phyloP scores from a whole-genome alignment of 116 monocot genomes.

The Cymodocea nodosa region DNA sequence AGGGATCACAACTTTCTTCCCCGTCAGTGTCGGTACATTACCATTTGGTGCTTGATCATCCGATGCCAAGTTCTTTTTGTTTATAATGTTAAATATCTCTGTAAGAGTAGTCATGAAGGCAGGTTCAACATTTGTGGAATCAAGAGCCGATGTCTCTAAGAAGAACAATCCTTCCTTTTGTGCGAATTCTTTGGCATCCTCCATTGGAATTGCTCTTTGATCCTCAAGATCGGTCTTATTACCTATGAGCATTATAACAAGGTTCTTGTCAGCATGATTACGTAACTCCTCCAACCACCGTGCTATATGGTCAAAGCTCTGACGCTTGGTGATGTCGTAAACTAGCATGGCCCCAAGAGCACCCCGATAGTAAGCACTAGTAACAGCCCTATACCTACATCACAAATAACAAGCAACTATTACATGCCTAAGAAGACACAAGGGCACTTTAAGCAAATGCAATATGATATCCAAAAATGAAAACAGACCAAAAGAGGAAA shows the following conservation, averaged over 20 bases:
- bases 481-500: no score
- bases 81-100: constrained; percentile 17
- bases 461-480: no score
- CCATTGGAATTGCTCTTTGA: constrained; percentile 13
- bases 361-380: constrained; percentile 28
- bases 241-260: constrained; percentile 20
- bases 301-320: constrained; percentile 27
- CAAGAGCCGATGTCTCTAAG: constrained; percentile 17
- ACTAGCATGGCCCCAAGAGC: constrained; percentile 28
- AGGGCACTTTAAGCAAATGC: no score
- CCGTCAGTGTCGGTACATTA: constrained; percentile 20
- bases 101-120: constrained; percentile 15
- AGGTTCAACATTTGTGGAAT: constrained; percentile 18
- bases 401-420: no score
- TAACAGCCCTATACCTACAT: constrained; percentile 24
- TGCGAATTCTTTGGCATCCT: constrained; percentile 24
- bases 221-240: constrained; percentile 24
- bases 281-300: constrained; percentile 25
- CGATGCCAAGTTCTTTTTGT: constrained; percentile 13
- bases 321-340: constrained; percentile 28
- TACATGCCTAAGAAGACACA: no score
- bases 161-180: constrained; percentile 27
- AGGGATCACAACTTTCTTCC: constrained; percentile 41
- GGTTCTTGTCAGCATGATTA: constrained; percentile 26
- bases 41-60: constrained; percentile 15